These are phyloP conservation scores for Venturia asperata DNA, from an alignment of 2,329 filamentous ascomycete genomes.

Conservation along the genomic window DNA sequence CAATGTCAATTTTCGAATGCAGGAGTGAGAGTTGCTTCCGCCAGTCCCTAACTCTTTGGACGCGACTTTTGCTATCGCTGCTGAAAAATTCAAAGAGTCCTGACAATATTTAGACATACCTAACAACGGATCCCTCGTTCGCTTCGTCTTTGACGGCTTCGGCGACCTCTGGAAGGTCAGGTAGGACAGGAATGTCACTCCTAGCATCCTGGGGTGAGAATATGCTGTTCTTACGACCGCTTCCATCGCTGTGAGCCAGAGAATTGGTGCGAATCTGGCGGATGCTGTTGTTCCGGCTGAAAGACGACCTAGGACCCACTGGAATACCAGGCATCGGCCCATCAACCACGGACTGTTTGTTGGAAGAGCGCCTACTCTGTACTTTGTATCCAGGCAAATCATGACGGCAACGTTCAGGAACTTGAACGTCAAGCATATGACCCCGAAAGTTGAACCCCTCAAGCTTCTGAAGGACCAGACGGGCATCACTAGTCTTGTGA, in stretches of 20 bases:
- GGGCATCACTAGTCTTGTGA: slow-evolving; percentile 12
- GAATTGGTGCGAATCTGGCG: slow-evolving; percentile 8
- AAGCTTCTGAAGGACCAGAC: slow-evolving; percentile 7
- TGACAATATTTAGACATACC: not conserved
- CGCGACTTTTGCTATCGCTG: not conserved
- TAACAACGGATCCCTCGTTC: not conserved
- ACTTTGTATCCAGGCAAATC: not conserved
- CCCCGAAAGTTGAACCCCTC: not conserved
- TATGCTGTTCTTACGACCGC: slow-evolving; percentile 14
- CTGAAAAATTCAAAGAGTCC: not conserved
- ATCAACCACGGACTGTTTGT: not conserved
- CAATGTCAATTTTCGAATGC: too few species aligned
- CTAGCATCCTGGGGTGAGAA: slow-evolving; percentile 17
- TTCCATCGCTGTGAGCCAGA: not conserved
- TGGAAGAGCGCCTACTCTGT: not conserved
- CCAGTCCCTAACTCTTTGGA: not conserved
- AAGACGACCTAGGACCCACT: not conserved
- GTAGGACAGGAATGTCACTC: slow-evolving; percentile 15
- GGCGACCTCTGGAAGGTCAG: not conserved
- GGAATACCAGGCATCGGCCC: not conserved
- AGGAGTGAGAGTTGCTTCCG: too few species aligned
- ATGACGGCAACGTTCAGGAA: slow-evolving; percentile 12
- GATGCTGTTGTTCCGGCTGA: slow-evolving; percentile 7
- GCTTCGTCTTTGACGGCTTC: not conserved
- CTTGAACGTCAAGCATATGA: slow-evolving; percentile 7